phyloP scores from a whole-genome alignment of 148 eudicot genomes.

The Diospyros lotus region DNA sequence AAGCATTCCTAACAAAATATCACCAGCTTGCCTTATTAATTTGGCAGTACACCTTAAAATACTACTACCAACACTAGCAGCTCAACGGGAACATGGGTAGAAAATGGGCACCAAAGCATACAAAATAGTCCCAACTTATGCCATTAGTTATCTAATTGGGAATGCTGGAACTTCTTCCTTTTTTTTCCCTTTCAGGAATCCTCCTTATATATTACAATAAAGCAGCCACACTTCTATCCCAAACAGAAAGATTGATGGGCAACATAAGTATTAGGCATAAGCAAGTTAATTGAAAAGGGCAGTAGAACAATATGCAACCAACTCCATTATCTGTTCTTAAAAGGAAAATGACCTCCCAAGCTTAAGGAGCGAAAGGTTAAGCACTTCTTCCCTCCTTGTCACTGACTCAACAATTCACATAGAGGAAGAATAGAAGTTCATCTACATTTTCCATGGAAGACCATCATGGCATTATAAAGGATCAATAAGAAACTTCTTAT shows the following conservation, averaged over 20 bases:
- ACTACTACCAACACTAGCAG: conserved; percentile 7
- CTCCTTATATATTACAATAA: no score
- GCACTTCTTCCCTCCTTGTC: background rate
- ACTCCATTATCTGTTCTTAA: background rate
- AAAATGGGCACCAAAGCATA: background rate
- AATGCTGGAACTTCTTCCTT: no score
- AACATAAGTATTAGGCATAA: background rate
- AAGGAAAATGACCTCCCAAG: background rate
- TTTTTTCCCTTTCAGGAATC: no score
- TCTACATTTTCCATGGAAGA: background rate
- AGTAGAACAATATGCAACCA: background rate
- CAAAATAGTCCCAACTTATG: background rate
- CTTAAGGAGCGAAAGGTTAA: no score
- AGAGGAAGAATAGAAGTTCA: background rate
- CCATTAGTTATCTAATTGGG: no score
- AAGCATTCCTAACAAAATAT: conserved; percentile 54
- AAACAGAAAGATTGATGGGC: no score
- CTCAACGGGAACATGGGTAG: no score
- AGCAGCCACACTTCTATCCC: no score
- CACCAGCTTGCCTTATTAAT: conserved; percentile 7
- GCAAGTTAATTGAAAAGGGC: background rate
- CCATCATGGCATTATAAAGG: no score
- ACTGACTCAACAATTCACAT: background rate
- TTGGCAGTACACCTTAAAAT: conserved; percentile 8
- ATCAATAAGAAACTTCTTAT: background rate